Evolutionary conservation across 1,284 basidiomycete genomes (phyloP), one percentile per base, ranked within the genome.

Genomic region (Inonotus obliquus): DNA sequence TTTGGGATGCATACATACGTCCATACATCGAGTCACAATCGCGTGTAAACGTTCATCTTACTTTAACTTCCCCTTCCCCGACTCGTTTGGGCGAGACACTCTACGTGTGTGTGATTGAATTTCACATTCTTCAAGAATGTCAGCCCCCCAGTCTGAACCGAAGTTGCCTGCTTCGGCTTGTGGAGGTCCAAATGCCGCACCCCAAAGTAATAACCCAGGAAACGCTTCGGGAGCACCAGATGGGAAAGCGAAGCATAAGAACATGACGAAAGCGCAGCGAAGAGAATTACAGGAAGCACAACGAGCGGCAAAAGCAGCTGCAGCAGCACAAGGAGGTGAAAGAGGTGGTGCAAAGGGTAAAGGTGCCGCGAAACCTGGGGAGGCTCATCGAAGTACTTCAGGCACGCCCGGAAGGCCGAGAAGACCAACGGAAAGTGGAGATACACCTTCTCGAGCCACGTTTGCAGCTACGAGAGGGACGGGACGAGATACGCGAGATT

Each of bases 211-310:
- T 37, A 71, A 72, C 63, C 69, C 66, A 29, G 68, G 69, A 29
- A 57, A 68, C 35, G 60, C 65, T 27, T 51, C 65, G 47, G 61
- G 70, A 10, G 60, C 72, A 2, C 65, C 70, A n/a, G 65, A 69
- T 54, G 74, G 78, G 63, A 78, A 81, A 56, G 73, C 77, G 63
- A 79, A 81, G 35, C 86, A 86, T 71, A 90, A 89, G 68, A 79
- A 79, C 48, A 84, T 85, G 84, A 85, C 89, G 45, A 92, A 89
- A 73, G 88, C 89, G 1, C 91, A 93, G 71, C 79, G 91, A 44
- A 78, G 90, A 68, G 90, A 89, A 68, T 76, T 89, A 14, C 90
- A 92, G 72, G 91, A 92, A 72, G 79, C 78, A 66, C 90, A 93
- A 69, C 81, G 91, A 57, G 91, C 90, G 17, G 88, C 87, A 21